Evolutionary conservation across 495 filamentous ascomycete species (phyloP), one percentile per base, ranked within the genome.

Genomic region (Xylaria nigripes): DNA sequence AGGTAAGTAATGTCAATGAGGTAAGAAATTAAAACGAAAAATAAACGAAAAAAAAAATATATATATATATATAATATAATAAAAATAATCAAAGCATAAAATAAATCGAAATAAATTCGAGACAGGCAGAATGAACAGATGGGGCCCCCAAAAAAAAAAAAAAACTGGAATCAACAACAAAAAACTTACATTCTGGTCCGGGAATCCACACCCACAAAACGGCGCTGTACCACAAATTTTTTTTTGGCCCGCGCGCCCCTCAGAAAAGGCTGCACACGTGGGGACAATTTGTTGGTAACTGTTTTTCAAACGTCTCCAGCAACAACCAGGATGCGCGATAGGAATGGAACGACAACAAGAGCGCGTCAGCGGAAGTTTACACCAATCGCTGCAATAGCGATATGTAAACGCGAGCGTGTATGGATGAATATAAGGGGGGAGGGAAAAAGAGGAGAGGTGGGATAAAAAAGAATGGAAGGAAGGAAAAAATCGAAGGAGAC

Each of bases 161-260:
- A 42, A 42, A 13, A 55, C 34, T 47, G 38, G 53, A 55, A 55
- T 55, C 53, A 55, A 55, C 53, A 55, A 65, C 63, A 61, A 63
- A 61, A 63, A 61, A 60, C 66, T 64, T 68, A 69, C 62, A 61
- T 68, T 65, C 64, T 64, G 56, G 59, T 50, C 60, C 66, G 66
- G 54, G 54, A 57, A 57, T 57, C 54, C 54, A 57, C 54, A 55
- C 53, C 46, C 40, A 55, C 48, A 51, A n/a, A 51, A 51, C 48
- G 48, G 48, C 38, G 41, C 54, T 25, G 54, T 57, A 57, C 54
- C 54, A 57, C 54, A 57, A 57, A 57, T 51, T 50, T 57, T 48
- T 49, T 36, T 45, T n/a, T n/a, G n/a, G n/a, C 32, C 2, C 8
- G 24, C 54, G 54, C 46, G 54, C 54, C 54, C 40, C 48, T 57